Conservation (phyloP, 2,329 filamentous ascomycete genomes). For the Xylaria sp. region DNA sequence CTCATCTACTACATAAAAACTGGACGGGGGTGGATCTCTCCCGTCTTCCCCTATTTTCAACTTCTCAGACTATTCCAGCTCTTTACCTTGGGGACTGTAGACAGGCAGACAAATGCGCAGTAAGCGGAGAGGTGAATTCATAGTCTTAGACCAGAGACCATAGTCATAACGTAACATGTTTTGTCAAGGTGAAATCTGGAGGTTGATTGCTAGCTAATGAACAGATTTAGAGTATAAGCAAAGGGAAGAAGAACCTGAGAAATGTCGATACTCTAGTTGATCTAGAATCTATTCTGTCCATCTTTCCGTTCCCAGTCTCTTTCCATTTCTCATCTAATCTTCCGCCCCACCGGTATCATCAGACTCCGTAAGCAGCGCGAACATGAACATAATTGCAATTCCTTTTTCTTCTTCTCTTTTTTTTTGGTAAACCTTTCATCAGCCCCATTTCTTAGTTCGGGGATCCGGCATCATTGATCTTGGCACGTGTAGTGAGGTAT, state of each 20-base stretch:
- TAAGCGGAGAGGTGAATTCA: too few relatives aligned
- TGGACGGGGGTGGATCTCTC: too few relatives aligned
- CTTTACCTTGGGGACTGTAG: too few relatives aligned
- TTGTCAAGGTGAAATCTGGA: not conserved
- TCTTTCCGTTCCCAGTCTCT: not conserved
- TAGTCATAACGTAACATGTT: too few relatives aligned
- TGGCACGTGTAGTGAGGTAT: conserved; percentile 3
- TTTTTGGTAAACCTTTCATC: not conserved
- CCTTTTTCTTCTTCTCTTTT: not conserved
- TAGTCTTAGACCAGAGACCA: too few relatives aligned
- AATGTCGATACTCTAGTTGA: not conserved
- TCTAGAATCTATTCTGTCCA: not conserved
- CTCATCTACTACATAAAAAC: too few relatives aligned
- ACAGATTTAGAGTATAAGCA: not conserved
- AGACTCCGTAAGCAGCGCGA: not conserved
- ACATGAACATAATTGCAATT: not conserved
- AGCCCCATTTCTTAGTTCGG: not conserved
- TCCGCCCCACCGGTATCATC: not conserved
- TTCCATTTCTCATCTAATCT: not conserved
- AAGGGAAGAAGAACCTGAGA: not conserved
- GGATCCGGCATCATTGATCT: not conserved
- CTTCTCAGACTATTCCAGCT: too few relatives aligned
- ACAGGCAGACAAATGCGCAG: too few relatives aligned
- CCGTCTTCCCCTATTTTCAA: too few relatives aligned
- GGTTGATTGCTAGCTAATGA: not conserved